Evolutionary conservation across 2,329 filamentous ascomycete genomes (phyloP), one percentile per base, ranked within the genome.

Genomic region (Trematosphaeria pertusa): DNA sequence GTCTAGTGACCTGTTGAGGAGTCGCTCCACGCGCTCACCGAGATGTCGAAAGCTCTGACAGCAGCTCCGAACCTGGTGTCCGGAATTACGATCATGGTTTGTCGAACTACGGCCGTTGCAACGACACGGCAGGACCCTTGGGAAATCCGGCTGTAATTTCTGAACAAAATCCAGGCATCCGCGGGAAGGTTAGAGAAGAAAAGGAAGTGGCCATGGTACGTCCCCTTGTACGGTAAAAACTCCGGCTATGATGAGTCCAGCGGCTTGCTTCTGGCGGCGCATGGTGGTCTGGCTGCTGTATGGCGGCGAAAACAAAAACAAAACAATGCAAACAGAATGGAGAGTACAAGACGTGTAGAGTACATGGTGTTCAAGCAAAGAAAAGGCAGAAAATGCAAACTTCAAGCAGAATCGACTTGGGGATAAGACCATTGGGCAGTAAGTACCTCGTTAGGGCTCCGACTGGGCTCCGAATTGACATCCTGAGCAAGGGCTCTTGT

Each of bases 401-500:
- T 47, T 39, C 62, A 65, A 52, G 54, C 61, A 49, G 14, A 54
- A 61, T 58, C 46, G 48, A 41, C 48, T 54, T 17, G 42, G 32
- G 24, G 55, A 59, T 55, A 58, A 58, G 61, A 71, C 66, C 68
- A 52, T 64, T 68, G 70, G 69, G 68, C 66, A 70, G 64, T 73
- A 73, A 72, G 67, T 73, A 73, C 70, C 70, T 73, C 58, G 68
- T 65, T 59, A 66, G 60, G 69, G 64, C 64, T 72, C 62, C 61
- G 63, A 69, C 61, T 70, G 68, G 70, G 65, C 67, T 73, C 69
- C 69, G 70, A 73, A 66, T 67, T 71, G 69, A 69, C 70, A 73
- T 73, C 64, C 68, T 73, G 70, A 72, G 65, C 68, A 63, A 65
- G 64, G 64, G 69, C 67, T 71, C 67, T 65, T 63, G 53, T 52